Evolutionary conservation across 2,329 filamentous ascomycete species (phyloP).

Genomic region (Fusarium sp.): DNA sequence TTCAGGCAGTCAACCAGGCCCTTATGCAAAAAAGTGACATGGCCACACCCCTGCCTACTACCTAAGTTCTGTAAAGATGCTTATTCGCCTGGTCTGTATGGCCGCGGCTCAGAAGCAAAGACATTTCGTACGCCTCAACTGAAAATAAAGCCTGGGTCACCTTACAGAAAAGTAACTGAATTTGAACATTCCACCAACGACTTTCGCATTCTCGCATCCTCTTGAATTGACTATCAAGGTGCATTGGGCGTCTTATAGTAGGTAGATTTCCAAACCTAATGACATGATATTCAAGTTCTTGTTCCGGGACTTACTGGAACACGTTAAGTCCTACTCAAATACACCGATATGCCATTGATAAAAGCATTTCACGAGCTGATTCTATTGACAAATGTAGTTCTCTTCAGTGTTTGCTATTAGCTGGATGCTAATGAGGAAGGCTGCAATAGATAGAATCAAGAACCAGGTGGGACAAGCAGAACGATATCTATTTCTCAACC

Average conservation of each 20-base stretch:
- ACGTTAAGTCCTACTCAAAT: not conserved
- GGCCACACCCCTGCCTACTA: not conserved
- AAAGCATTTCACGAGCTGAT: not conserved
- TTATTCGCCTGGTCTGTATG: not conserved
- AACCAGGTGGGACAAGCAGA: not conserved
- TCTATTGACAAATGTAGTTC: not conserved
- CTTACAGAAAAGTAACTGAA: not conserved
- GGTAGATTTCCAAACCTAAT: not conserved
- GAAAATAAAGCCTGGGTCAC: not conserved
- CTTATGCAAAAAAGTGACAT: not conserved
- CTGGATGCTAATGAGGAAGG: not conserved
- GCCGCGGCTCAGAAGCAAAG: not conserved
- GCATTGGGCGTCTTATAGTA: not conserved
- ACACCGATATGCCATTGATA: too few relatives aligned
- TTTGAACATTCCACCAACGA: not conserved
- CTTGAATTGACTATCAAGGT: not conserved
- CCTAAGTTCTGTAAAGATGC: not conserved
- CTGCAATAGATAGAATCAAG: not conserved
- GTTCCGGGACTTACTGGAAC: too few relatives aligned
- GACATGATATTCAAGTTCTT: not conserved
- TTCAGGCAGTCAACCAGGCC: not conserved
- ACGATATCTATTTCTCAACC: not conserved
- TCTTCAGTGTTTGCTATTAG: not conserved
- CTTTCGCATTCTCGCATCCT: not conserved
- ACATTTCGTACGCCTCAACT: not conserved